Evolutionary conservation across 257 asterid genomes (phyloP).

Genomic region (Penstemon eatonii): DNA sequence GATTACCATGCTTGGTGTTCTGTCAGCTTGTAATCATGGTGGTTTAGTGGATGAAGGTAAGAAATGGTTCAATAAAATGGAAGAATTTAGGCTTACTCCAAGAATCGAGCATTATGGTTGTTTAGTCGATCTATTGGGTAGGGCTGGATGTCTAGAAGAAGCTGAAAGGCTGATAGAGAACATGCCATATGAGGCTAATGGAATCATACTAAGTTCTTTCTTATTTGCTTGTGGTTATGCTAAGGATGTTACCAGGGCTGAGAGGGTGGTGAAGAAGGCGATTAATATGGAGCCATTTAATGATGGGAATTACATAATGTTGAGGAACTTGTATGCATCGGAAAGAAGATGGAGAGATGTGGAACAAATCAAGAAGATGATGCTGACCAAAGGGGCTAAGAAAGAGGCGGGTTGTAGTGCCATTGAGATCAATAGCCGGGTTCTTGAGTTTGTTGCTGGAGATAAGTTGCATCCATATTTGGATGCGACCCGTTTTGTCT

Average conservation of each 20-base stretch:
- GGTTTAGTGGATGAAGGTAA: conserved; percentile 91
- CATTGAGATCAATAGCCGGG: conserved; percentile 59
- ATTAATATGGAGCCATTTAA: conserved; percentile 70
- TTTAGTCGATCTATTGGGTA: conserved; percentile 76
- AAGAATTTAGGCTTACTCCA: conserved; percentile 48
- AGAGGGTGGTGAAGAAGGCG: conserved; percentile 64
- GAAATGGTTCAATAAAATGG: conserved; percentile 70
- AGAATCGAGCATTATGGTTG: conserved; percentile 85
- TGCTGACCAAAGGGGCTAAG: conserved; percentile 74
- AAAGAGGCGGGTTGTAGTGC: conserved; percentile 81
- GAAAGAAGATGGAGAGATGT: conserved; percentile 92
- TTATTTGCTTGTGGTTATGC: conserved; percentile 79
- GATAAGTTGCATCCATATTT: conserved; percentile 48
- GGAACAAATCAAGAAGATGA: conserved; percentile 60
- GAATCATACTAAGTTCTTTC: conserved; percentile 80
- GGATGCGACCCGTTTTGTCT: conserved; percentile 39
- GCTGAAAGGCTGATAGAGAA: conserved; percentile 67
- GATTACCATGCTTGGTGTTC: conserved; percentile 79
- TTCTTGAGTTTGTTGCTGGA: conserved; percentile 74
- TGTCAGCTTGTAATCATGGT: conserved; percentile 93
- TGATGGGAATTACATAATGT: conserved; percentile 76
- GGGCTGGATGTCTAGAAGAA: conserved; percentile 83
- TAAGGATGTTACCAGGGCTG: conserved; percentile 76
- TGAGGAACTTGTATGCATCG: conserved; percentile 85
- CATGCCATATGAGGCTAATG: conserved; percentile 93